These are phyloP conservation scores for Wickerhamomyces chambardii DNA, from an alignment of 805 yeast species.

Conservation along the genomic window DNA sequence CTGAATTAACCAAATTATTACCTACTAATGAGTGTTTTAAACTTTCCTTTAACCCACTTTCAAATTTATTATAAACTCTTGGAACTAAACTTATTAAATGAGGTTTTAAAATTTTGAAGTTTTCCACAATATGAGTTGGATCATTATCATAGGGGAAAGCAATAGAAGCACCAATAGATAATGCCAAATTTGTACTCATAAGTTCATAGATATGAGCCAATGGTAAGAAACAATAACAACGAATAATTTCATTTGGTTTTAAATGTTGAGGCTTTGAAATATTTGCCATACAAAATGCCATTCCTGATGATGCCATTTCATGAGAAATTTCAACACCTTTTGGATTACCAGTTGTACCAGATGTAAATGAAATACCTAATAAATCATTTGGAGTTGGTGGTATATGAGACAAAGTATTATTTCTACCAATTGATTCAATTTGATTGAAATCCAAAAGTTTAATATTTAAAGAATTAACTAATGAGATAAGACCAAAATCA, in stretches of 20 bases:
- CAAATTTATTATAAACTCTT: conserved; percentile 42
- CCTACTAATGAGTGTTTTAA: conserved; percentile 11
- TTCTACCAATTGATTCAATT: conserved; percentile 28
- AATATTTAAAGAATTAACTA: conserved; percentile 15
- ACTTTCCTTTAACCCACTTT: conserved; percentile 34
- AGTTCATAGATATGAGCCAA: conserved; percentile 51
- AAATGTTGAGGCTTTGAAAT: not conserved
- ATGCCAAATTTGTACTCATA: conserved; percentile 28
- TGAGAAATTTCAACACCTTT: conserved; percentile 51
- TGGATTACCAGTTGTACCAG: conserved; percentile 61
- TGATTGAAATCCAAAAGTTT: conserved; percentile 28
- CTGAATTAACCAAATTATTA: not conserved
- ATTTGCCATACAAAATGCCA: conserved; percentile 15
- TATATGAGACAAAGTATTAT: conserved; percentile 21
- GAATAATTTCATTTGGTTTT: conserved; percentile 11
- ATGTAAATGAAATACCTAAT: conserved; percentile 52
- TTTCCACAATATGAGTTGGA: conserved; percentile 38
- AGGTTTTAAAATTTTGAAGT: conserved; percentile 37
- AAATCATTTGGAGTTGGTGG: conserved; percentile 34
- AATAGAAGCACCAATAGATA: conserved; percentile 26
- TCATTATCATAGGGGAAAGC: conserved; percentile 36
- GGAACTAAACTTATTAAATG: conserved; percentile 40
- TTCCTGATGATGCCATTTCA: conserved; percentile 30
- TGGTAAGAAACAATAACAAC: conserved; percentile 35
- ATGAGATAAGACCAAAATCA: conserved; percentile 15